Conservation (phyloP, 805 yeast species). For the Suhomyces vadensis region DNA sequence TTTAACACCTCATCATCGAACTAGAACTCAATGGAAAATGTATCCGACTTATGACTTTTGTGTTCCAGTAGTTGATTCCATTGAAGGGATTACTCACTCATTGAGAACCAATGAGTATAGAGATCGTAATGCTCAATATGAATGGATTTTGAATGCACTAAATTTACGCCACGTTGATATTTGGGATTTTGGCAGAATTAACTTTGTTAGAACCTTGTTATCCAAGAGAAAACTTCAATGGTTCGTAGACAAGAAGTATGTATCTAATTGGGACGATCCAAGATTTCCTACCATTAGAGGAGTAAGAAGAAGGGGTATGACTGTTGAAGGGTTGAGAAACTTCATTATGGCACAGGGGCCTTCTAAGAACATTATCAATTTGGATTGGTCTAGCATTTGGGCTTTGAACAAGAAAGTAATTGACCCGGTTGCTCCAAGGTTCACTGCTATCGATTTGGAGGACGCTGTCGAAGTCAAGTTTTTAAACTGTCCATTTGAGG, state of each 20-base stretch:
- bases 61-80: constrained; percentile 91
- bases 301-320: constrained; percentile 99
- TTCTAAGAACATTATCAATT: constrained; percentile 90
- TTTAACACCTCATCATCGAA: constrained; percentile 95
- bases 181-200: constrained; percentile 98
- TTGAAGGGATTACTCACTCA: constrained; percentile 98
- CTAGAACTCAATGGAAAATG: constrained; percentile 90
- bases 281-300: constrained; percentile 99
- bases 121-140: constrained; percentile 97
- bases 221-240: constrained; percentile 98
- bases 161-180: constrained; percentile 87
- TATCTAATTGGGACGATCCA: constrained; percentile 96
- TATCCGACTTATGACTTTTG: constrained; percentile 99
- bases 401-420: constrained; percentile 94
- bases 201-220: constrained; percentile 90
- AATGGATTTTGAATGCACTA: constrained; percentile 86
- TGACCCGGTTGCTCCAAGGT: constrained; percentile 96
- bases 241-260: constrained; percentile 92
- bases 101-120: constrained; percentile 97
- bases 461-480: constrained; percentile 72
- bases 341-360: constrained; percentile 96
- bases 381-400: constrained; percentile 98
- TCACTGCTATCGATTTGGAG: constrained; percentile 68
- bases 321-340: constrained; percentile 94
- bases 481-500: constrained; percentile 22